A percentile compares a stretch with the other conserved stretches of the same genome.
Conservation (phyloP, 2,329 filamentous ascomycete genomes). For the Aspergillus viridinutans region DNA sequence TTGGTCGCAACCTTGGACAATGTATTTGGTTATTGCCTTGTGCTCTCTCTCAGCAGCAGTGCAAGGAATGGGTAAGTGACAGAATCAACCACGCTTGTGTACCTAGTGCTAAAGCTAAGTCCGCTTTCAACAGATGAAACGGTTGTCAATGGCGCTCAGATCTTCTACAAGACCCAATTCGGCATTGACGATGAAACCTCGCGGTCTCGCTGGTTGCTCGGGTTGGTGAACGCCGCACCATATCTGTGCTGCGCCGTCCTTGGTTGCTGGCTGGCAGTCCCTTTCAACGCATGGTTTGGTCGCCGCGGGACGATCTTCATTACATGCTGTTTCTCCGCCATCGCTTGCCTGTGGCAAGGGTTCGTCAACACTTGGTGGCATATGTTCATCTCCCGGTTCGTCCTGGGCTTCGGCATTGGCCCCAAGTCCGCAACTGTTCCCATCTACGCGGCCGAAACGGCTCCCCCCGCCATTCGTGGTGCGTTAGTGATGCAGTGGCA, state of each 20-base stretch:
- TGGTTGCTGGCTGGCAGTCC: slow-evolving; percentile 70
- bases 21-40: slow-evolving; percentile 63
- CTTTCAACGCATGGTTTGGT: slow-evolving; percentile 66
- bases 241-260: slow-evolving; percentile 63
- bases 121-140: slow-evolving; percentile 55
- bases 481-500: slow-evolving; percentile 83
- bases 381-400: slow-evolving; percentile 65
- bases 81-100: too few species aligned
- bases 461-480: slow-evolving; percentile 65
- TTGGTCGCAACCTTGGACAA: slow-evolving; percentile 63
- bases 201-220: slow-evolving; percentile 56
- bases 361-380: slow-evolving; percentile 69
- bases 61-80: slow-evolving; percentile 57
- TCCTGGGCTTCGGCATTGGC: slow-evolving; percentile 74
- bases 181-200: slow-evolving; percentile 50
- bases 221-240: slow-evolving; percentile 56
- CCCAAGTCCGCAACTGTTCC: slow-evolving; percentile 71
- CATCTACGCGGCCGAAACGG: slow-evolving; percentile 71
- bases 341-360: slow-evolving; percentile 53
- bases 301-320: slow-evolving; percentile 72
- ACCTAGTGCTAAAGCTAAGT: neutral
- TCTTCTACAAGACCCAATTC: slow-evolving; percentile 61
- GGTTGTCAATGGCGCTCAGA: slow-evolving; percentile 65
- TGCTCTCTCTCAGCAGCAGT: slow-evolving; percentile 67
- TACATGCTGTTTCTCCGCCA: slow-evolving; percentile 65